Percentiles rank a stretch among this genome's conserved stretches.
Evolutionary conservation across 2,329 filamentous ascomycete genomes (phyloP).

Genomic region (Aspergillaceae sp.): DNA sequence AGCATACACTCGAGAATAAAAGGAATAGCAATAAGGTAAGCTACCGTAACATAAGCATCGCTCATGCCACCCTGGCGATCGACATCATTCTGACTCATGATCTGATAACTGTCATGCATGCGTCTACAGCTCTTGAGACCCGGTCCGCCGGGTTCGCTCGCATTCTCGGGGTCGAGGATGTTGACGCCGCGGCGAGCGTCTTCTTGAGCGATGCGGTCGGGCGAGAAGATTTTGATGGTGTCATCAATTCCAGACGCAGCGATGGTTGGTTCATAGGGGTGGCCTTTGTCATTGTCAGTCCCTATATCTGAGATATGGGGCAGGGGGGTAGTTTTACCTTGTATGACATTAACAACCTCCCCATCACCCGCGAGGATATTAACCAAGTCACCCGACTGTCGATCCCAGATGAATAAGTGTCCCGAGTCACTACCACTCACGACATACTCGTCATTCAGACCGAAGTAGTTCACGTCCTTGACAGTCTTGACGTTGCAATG

Average conservation of each 20-base stretch:
- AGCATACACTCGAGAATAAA: slow-evolving; percentile 8
- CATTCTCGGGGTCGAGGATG: slow-evolving; percentile 43
- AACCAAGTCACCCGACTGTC: slow-evolving; percentile 51
- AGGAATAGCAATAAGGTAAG: neutral
- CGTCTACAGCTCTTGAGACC: slow-evolving; percentile 50
- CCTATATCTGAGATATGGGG: neutral
- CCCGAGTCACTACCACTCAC: slow-evolving; percentile 59
- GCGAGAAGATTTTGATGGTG: slow-evolving; percentile 60
- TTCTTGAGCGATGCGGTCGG: slow-evolving; percentile 49
- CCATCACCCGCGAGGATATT: slow-evolving; percentile 60
- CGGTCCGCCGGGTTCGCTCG: slow-evolving; percentile 24
- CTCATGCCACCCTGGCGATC: slow-evolving; percentile 50
- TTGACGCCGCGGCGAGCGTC: slow-evolving; percentile 51
- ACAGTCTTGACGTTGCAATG: slow-evolving; percentile 61
- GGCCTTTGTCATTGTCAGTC: slow-evolving; percentile 35
- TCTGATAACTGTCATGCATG: slow-evolving; percentile 53
- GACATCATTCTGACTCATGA: slow-evolving; percentile 55
- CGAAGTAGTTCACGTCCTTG: slow-evolving; percentile 62
- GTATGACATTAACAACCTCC: slow-evolving; percentile 62
- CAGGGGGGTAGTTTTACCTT: slow-evolving; percentile 36
- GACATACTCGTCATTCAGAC: slow-evolving; percentile 59
- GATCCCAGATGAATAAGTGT: slow-evolving; percentile 62
- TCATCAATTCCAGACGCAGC: slow-evolving; percentile 60
- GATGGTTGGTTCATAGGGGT: slow-evolving; percentile 59
- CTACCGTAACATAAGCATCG: slow-evolving; percentile 50